Base-by-base conservation (phyloP, 2,329 filamentous ascomycete genomes). In the Leptographium procerum region DNA sequence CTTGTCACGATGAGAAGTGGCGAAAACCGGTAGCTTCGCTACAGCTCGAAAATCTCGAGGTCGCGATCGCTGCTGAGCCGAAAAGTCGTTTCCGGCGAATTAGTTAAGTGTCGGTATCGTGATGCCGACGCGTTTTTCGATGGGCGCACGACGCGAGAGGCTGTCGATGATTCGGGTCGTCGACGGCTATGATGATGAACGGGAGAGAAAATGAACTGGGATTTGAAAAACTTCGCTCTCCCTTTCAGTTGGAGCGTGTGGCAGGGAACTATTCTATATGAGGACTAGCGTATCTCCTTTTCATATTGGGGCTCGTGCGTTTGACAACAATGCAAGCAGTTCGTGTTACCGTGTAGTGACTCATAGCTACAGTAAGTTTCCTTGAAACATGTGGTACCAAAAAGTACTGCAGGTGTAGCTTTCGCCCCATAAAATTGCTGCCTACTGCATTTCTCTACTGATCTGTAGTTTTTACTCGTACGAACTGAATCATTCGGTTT, bases 81-180 rank as follows among this genome's bases (percentile, higher is more conserved):
- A 57, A 56, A 62, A 52, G 52, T 53, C 50, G 50, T 7, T 33
- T 31, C 14, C n/a, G 28, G 43, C 9, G 13, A 16, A 45, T 16
- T 13, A 13, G 16, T 8, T 10, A 29, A 52, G 57, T 48, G 40
- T 36, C 31, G 51, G 57, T 14, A 47, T 47, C 71, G 71, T 72
- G 74, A 74, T 75, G 73, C 72, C 72, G 78, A 77, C 77, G 76
- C 79, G 80, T 75, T 75, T 73, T 72, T 70, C 73, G 75, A 76
- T 79, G 73, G 73, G 73, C 75, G 51, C 50, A 28, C 55, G 56
- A 55, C 59, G 59, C 58, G 52, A 45, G 19, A 40, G 47, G 19
- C 52, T 33, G 29, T n/a, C 40, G 56, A 22, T 7, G 55, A 52
- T 56, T 52, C 72, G 29, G 6, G 61, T 73, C 72, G 71, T 71